phyloP scores from a whole-genome alignment of 2,329 filamentous ascomycete genomes.

The Boeremia exigua region DNA sequence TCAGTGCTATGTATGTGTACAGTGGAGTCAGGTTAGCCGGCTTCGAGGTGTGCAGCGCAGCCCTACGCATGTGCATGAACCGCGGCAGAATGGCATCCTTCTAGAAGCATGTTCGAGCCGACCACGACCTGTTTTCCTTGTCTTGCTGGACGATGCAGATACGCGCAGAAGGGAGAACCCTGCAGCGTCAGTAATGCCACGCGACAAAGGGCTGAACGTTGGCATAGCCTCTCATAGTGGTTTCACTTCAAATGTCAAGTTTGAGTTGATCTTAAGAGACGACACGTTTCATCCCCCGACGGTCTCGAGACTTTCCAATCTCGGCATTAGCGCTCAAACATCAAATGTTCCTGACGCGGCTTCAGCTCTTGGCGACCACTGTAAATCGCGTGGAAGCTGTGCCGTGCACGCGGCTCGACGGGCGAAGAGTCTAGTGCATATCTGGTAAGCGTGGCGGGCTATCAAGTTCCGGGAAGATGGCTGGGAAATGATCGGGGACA shows the following conservation, averaged over 20 bases:
- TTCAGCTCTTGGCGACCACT: conserved; percentile 15
- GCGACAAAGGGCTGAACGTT: conserved; percentile 9
- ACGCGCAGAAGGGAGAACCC: conserved; percentile 13
- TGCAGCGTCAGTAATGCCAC: conserved; percentile 17
- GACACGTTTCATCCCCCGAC: conserved; percentile 19
- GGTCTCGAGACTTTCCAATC: conserved; percentile 14
- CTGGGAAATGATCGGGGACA: conserved; percentile 22
- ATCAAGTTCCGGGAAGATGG: conserved; percentile 18
- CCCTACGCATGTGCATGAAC: conserved; percentile 12
- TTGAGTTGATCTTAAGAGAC: conserved; percentile 13
- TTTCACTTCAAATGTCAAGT: conserved; percentile 22
- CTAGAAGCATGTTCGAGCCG: conserved; percentile 23
- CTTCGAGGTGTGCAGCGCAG: conserved; percentile 8
- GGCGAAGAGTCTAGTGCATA: conserved; percentile 11
- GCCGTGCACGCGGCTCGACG: conserved; percentile 23
- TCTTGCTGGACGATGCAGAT: conserved; percentile 5
- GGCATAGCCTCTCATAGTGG: conserved; percentile 7
- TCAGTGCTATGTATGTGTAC: conserved; percentile 1
- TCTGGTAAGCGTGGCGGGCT: conserved; percentile 14
- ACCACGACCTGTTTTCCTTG: conserved; percentile 15
- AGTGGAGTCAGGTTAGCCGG: conserved; percentile 13
- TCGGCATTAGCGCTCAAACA: conserved; percentile 18
- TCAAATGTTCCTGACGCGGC: conserved; percentile 10
- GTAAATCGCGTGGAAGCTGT: conserved; percentile 31
- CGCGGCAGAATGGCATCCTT: conserved; percentile 16